phyloP scores from a whole-genome alignment of 208 protist species.

The Trypanosoma theileri region DNA sequence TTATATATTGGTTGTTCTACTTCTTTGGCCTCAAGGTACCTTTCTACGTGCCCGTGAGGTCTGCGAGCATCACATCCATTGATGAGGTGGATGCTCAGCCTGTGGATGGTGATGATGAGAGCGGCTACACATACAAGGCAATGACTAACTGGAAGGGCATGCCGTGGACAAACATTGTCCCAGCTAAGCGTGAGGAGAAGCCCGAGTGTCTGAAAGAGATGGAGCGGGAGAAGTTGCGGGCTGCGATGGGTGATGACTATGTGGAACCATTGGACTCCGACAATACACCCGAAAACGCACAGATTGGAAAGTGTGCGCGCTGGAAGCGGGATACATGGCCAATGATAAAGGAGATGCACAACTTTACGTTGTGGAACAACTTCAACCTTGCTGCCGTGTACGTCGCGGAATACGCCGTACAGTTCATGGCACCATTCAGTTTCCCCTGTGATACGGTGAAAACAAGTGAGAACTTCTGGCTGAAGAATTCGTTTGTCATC shows the following conservation, averaged over 20 bases:
- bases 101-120: background rate
- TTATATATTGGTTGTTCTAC: slow-evolving; percentile 74
- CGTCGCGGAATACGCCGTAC: slow-evolving; percentile 84
- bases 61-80: background rate
- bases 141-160: slow-evolving; percentile 13
- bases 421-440: slow-evolving; percentile 83
- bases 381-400: slow-evolving; percentile 84
- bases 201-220: slow-evolving; percentile 6
- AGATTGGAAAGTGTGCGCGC: background rate
- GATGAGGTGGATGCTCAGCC: background rate
- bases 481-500: slow-evolving; percentile 78
- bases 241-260: background rate
- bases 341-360: slow-evolving; percentile 39
- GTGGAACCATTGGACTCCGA: background rate
- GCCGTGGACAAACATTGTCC: slow-evolving; percentile 1
- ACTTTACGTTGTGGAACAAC: slow-evolving; percentile 66
- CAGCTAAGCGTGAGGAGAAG: background rate
- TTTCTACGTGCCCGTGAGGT: background rate
- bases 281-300: background rate
- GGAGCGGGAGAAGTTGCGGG: background rate
- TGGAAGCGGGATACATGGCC: slow-evolving; percentile 12
- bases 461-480: slow-evolving; percentile 50
- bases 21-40: slow-evolving; percentile 61
- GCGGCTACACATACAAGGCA: slow-evolving; percentile 13
- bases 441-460: slow-evolving; percentile 50